These are phyloP conservation scores for Periconia sp. DNA, from an alignment of 2,329 filamentous ascomycete genomes.

Conservation along the genomic window DNA sequence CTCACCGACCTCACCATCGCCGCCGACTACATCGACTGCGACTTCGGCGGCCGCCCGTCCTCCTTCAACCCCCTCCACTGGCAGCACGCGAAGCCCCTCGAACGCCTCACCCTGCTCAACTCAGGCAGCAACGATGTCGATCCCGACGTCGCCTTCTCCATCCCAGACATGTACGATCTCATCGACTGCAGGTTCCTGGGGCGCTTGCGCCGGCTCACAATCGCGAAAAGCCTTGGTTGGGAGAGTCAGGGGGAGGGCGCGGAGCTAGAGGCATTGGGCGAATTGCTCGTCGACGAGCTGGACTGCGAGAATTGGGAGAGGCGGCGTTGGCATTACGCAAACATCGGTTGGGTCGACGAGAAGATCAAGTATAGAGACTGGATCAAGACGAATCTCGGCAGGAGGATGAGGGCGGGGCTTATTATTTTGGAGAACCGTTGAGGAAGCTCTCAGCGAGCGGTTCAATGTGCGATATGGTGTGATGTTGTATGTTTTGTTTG, in stretches of 20 bases:
- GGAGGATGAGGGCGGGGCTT: constrained; percentile 18
- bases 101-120: constrained; percentile 43
- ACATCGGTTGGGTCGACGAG: not conserved
- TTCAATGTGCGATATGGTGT: not conserved
- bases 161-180: constrained; percentile 45
- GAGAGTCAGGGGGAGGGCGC: constrained; percentile 28
- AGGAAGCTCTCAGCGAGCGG: not conserved
- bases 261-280: constrained; percentile 43
- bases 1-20: constrained; percentile 46
- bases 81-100: constrained; percentile 35
- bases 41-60: constrained; percentile 37
- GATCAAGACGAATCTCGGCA: constrained; percentile 16
- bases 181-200: constrained; percentile 47
- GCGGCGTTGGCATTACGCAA: constrained; percentile 37
- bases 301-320: constrained; percentile 42
- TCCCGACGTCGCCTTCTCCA: constrained; percentile 41
- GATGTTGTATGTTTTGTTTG: too few relatives aligned
- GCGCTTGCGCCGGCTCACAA: constrained; percentile 39
- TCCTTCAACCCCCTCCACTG: constrained; percentile 16
- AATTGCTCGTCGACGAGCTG: constrained; percentile 40
- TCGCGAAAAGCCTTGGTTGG: constrained; percentile 46
- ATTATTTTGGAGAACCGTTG: constrained; percentile 1
- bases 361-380: constrained; percentile 26
- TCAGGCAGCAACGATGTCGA: constrained; percentile 31
- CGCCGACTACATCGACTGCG: constrained; percentile 49